Base-by-base conservation (phyloP, 257 asterid genomes). In the Solanum peruvianum region DNA sequence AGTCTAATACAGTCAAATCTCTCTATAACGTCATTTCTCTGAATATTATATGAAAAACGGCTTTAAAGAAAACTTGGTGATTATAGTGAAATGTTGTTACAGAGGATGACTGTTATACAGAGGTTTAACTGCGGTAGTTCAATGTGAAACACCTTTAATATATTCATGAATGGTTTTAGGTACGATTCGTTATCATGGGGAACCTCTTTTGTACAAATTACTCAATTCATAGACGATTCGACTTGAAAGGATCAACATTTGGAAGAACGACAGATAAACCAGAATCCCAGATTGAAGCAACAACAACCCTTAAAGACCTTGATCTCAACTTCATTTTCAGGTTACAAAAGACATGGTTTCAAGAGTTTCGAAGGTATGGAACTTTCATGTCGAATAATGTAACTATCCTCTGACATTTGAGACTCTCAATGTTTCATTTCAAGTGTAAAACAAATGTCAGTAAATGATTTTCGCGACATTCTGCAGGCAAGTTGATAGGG, bases 161-260 rank as follows among this genome's bases (percentile, higher is more conserved):
- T 86, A 72, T 64, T 87, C 84, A 84, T 71, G 14, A 6, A 20
- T 86, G 82, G 35, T 71, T 66, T 77, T 90, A 95, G 99, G 98
- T 95, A 56, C 93, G 99, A 15, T 96, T 96, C 85, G 91, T 95
- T 91, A 95, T 95, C 89, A 96, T 96, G 94, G 98, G 99, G 64
- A 96, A 95, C 88, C 93, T 95, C 7, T 96, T 95, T 88, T 94
- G 98, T 66, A 91, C 99, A 2, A 92, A 93, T 60, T 94, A 95
- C 87, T 90, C 87, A 71, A 95, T 96, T 27, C 99, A 96, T 20
- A 94, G 87, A 88, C 91, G 97, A 88, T 96, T 93, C 9, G 98
- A 96, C 92, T 86, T 96, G 89, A 96, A 96, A 89, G 99, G 99
- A n/a, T 95, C 99, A 5, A 95, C 99, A 15, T 96, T 95, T 72